Conservation (phyloP, 495 filamentous ascomycete species). For the Xylaria telfairii region DNA sequence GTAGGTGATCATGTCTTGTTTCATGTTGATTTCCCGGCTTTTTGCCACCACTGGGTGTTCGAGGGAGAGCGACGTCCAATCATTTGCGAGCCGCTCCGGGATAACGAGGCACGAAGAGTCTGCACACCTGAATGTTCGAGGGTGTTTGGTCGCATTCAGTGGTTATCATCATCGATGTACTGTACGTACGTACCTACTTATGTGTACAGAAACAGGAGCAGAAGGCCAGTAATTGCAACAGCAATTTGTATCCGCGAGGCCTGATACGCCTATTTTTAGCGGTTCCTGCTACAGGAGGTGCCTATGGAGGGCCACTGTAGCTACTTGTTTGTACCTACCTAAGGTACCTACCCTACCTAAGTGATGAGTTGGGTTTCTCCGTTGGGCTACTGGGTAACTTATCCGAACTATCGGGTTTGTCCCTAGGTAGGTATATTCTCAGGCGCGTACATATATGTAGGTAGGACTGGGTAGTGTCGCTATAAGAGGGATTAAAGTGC, state of each 20-base stretch:
- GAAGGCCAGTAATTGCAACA: neutral
- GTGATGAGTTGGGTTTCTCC: neutral
- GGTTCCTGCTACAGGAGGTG: too few species aligned
- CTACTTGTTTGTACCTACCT: neutral
- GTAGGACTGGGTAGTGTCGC: neutral
- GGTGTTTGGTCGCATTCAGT: neutral
- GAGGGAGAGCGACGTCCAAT: neutral
- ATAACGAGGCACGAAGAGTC: neutral
- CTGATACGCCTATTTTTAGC: neutral
- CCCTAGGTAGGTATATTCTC: neutral
- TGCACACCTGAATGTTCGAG: neutral
- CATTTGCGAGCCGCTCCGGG: neutral
- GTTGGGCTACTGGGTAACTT: neutral
- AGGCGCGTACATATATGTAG: neutral
- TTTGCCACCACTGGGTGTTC: neutral
- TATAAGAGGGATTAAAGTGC: neutral
- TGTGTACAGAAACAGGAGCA: neutral
- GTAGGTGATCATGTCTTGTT: constrained; percentile 8
- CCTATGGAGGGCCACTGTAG: too few species aligned
- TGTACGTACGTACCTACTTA: too few species aligned
- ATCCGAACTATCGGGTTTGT: neutral
- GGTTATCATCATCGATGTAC: neutral
- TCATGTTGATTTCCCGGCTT: neutral
- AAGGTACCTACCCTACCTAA: neutral
- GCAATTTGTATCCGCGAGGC: neutral